Conservation (phyloP, 805 yeast species). For the Pichia cabralensis region DNA sequence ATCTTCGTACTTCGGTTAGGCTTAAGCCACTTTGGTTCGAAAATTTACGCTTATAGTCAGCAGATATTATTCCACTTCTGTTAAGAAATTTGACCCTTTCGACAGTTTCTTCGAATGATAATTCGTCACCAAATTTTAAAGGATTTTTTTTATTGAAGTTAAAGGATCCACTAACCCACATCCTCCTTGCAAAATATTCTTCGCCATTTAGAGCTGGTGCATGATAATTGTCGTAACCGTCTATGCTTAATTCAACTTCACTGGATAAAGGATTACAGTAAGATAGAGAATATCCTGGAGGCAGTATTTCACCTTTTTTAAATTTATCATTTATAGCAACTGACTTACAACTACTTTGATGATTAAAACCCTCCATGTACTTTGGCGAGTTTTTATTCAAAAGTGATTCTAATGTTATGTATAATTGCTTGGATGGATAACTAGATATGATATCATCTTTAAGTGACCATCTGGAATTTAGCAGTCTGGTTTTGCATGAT, state of each 20-base stretch:
- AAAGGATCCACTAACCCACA: constrained; percentile 75
- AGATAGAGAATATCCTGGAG: constrained; percentile 54
- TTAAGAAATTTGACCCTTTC: constrained; percentile 27
- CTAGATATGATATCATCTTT: constrained; percentile 22
- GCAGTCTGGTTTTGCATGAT: constrained; percentile 10
- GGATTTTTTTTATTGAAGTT: constrained; percentile 26
- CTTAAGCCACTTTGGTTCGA: constrained; percentile 17
- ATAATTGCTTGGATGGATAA: constrained; percentile 19
- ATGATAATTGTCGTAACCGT: constrained; percentile 77
- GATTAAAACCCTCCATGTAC: constrained; percentile 15
- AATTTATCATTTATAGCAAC: constrained; percentile 8
- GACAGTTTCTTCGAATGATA: constrained; percentile 47
- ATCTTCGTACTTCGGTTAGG: constrained; percentile 43
- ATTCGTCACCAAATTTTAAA: constrained; percentile 27
- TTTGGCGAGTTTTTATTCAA: constrained; percentile 5
- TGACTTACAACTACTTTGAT: constrained; percentile 11
- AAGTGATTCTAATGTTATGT: constrained; percentile 21
- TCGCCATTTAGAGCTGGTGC: constrained; percentile 36
- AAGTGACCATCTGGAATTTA: constrained; percentile 16
- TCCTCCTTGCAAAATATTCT: constrained; percentile 42
- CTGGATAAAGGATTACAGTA: constrained; percentile 52
- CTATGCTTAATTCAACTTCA: constrained; percentile 42
- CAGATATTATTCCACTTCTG: constrained; percentile 33
- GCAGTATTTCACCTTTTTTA: constrained; percentile 18
- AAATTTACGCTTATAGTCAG: constrained; percentile 46